These are phyloP conservation scores for Leishmania aethiopica DNA, from an alignment of 208 protist species.

Conservation along the genomic window DNA sequence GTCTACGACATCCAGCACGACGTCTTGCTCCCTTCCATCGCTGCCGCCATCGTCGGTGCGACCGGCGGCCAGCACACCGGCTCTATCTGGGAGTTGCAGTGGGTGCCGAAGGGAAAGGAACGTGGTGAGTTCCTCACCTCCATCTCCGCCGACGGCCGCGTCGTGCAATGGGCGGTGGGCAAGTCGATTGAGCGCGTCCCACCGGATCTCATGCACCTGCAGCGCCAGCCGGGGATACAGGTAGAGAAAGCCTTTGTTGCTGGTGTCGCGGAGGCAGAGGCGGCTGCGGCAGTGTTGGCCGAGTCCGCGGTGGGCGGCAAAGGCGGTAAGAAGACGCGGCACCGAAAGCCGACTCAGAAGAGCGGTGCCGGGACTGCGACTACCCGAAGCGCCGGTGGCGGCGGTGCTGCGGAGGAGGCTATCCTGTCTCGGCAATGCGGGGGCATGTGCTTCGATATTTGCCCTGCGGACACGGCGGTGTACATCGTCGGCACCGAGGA, in stretches of 20 bases:
- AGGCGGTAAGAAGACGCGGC: not conserved
- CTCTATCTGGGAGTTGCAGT: conserved; percentile 94
- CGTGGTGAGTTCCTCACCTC: conserved; percentile 94
- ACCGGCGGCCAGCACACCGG: conserved; percentile 92
- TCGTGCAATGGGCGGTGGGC: conserved; percentile 96
- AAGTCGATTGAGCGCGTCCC: conserved; percentile 92
- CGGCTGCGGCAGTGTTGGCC: conserved; percentile 34
- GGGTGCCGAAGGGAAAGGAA: conserved; percentile 90
- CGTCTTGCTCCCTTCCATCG: conserved; percentile 68
- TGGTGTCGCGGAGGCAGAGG: conserved; percentile 58
- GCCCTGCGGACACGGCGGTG: conserved; percentile 81
- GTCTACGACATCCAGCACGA: conserved; percentile 94
- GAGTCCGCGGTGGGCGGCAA: conserved; percentile 12
- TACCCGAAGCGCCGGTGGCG: not conserved
- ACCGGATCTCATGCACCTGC: conserved; percentile 93
- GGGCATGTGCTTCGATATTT: conserved; percentile 95
- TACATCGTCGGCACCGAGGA: conserved; percentile 97
- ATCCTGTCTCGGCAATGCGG: conserved; percentile 93
- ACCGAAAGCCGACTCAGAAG: not conserved
- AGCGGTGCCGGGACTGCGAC: not conserved
- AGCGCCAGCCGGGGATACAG: conserved; percentile 76
- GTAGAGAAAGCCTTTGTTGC: conserved; percentile 76
- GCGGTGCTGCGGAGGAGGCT: conserved; percentile 61
- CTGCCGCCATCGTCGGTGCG: conserved; percentile 42
- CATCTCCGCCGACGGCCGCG: conserved; percentile 95